Conservation (phyloP, 106 monocot species). For the Alisma plantagoaquatica region DNA sequence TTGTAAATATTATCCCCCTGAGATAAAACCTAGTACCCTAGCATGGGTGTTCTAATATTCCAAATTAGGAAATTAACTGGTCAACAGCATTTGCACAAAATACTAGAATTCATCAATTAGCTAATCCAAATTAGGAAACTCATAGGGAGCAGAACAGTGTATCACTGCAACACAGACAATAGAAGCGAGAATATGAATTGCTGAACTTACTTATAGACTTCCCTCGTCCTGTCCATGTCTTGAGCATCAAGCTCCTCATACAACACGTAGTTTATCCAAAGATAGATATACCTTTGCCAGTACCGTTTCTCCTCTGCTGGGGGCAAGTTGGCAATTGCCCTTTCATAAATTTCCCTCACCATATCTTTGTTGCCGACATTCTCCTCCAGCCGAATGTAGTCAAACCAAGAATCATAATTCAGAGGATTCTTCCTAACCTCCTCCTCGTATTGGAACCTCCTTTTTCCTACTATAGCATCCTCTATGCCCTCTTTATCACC, state of each 20-base stretch:
- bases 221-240: conserved; percentile 67
- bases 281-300: conserved; percentile 92
- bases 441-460: conserved; percentile 91
- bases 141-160: too few species aligned
- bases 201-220: conserved; percentile 90
- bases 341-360: conserved; percentile 83
- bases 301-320: conserved; percentile 95
- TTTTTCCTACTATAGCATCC: conserved; percentile 85
- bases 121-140: too few species aligned
- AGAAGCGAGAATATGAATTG: too few species aligned
- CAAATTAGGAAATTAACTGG: too few species aligned
- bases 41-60: too few species aligned
- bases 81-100: too few species aligned
- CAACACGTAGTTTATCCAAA: conserved; percentile 95
- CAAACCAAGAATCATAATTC: conserved; percentile 88
- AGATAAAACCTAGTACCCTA: too few species aligned
- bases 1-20: too few species aligned
- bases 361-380: conserved; percentile 59
- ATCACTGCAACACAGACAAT: too few species aligned
- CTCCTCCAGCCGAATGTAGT: conserved; percentile 87
- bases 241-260: conserved; percentile 83
- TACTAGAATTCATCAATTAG: too few species aligned
- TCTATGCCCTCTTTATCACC: conserved; percentile 87
- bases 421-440: conserved; percentile 82
- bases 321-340: conserved; percentile 74